A percentile compares a stretch with the other conserved stretches of the same genome.
Conservation (phyloP, 805 yeast species). For the Wickerhamiella vanderwaltii region DNA sequence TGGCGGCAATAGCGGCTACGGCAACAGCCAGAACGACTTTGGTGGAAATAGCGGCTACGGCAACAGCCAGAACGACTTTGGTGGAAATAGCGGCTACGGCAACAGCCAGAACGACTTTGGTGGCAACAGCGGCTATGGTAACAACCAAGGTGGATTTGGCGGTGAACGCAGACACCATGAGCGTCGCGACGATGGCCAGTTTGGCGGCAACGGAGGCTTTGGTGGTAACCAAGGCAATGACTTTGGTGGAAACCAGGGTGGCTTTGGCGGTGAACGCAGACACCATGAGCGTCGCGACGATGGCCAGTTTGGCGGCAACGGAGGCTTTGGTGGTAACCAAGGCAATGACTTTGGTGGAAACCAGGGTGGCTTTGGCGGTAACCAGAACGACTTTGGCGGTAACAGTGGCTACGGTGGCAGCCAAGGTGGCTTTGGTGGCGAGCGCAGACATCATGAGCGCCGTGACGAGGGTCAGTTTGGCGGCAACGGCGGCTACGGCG, state of each 20-base stretch:
- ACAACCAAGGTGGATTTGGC: slow-evolving; percentile 3
- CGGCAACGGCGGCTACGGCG: slow-evolving; percentile 11
- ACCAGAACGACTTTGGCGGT: slow-evolving; percentile 6
- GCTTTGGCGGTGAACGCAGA: slow-evolving; percentile 12
- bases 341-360: not conserved
- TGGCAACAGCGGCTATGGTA: not conserved
- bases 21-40: slow-evolving; percentile 12
- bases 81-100: slow-evolving; percentile 9
- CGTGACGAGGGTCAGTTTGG: slow-evolving; percentile 8
- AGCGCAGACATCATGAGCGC: not conserved
- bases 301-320: slow-evolving; percentile 11
- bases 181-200: slow-evolving; percentile 11
- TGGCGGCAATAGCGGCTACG: slow-evolving; percentile 4
- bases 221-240: slow-evolving; percentile 17
- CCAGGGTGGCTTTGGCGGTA: slow-evolving; percentile 10
- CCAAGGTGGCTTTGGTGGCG: slow-evolving; percentile 10
- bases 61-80: not conserved
- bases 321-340: slow-evolving; percentile 7
- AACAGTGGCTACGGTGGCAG: slow-evolving; percentile 5
- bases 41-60: slow-evolving; percentile 24
- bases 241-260: slow-evolving; percentile 20
- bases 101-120: not conserved
- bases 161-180: slow-evolving; percentile 4
- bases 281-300: not conserved
- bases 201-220: slow-evolving; percentile 10